Evolutionary conservation across 345 rosid species (phyloP), one percentile per base, ranked within the genome.

Genomic region (Populus simonii): DNA sequence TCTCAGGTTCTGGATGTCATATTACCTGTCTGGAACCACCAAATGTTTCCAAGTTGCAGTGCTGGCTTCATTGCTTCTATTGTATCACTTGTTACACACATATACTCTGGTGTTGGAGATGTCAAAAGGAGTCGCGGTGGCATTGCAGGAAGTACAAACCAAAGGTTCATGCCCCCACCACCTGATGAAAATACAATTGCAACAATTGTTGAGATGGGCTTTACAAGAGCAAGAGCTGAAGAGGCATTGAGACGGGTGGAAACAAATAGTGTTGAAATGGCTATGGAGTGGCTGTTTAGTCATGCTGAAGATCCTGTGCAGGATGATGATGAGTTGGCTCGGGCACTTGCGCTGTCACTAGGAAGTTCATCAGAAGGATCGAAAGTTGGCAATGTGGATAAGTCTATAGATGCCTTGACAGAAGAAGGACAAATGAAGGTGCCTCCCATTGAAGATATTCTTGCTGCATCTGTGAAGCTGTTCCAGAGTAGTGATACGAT

Each of bases 251-350:
- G 99, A 77, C 88, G 96, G 73, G 94, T 92, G 79, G 98, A 93
- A 85, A 87, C 99, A 47, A 95, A 95, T 80, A 95, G 97, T 88
- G 98, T 95, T 75, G 99, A 93, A 80, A 85, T 95, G 93, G 99
- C 99, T 39, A 95, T 90, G 94, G 99, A 95, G 82, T 95, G 98
- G 98, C 78, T 95, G 74, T 82, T 90, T 83, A 91, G 82, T 86
- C 94, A 95, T 86, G 86, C 90, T 65, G 98, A 95, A 73, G 97
- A 93, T 83, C 93, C 89, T 83, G 96, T 91, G 81, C 99, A 92
- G 86, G 99, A 95, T 85, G 97, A 95, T 87, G 99, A 95, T 85
- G 98, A 95, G 81, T 85, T 95, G 75, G 99, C 99, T 72, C 93
- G 88, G 61, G 99, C 99, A 49, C 94, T 95, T 84, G 98, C 99